Evolutionary conservation across 1,284 basidiomycete species (phyloP), one percentile per base, ranked within the genome.

Genomic region (Bondarzewia mesenterica): DNA sequence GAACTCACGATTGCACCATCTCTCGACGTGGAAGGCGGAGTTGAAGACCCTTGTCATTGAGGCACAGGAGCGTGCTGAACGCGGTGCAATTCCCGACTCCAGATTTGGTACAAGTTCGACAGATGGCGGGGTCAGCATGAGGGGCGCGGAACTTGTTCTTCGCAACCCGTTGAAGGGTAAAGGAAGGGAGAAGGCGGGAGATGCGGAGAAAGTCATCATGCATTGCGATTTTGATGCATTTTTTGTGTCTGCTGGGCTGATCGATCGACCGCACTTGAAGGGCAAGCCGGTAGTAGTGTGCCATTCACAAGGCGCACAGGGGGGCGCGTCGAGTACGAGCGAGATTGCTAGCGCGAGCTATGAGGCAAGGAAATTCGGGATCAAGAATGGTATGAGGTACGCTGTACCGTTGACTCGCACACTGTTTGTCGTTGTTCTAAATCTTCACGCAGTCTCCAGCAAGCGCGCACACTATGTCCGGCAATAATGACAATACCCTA

Each of bases 181-280:
- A 58, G 77, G 74, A 20, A 85, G 86, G 59, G 75, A 65, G 25
- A 68, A 62, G 44, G 42, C 54, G 1, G 61, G 63, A 21, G 64
- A 66, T 12, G 64, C 72, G 27, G 78, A 85, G 42, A 74, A 78
- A 12, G 78, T 90, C 15, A 87, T 95, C 57, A 87, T 96, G 78
- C 93, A 97, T 59, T 90, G 91, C 59, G 93, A 97, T 64, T 98
- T 99, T 59, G 95, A 99, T 62, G 92, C 87, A 59, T 99, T 98
- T 73, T 99, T 99, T 60, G 93, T 97, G 10, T 84, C 89, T 1
- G 93, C 85, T n/a, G 90, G 92, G 0, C 65, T 95, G 42, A 72
- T 89, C 3, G 78, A 75, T 47, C 72, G 89, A 0, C 89, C 90
- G 0, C 75, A 94, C 50, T 64, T 95, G 37, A 80, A 78, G 46